These are phyloP conservation scores for Trypanosoma melophagium DNA, from an alignment of 208 protist genomes.

Conservation along the genomic window DNA sequence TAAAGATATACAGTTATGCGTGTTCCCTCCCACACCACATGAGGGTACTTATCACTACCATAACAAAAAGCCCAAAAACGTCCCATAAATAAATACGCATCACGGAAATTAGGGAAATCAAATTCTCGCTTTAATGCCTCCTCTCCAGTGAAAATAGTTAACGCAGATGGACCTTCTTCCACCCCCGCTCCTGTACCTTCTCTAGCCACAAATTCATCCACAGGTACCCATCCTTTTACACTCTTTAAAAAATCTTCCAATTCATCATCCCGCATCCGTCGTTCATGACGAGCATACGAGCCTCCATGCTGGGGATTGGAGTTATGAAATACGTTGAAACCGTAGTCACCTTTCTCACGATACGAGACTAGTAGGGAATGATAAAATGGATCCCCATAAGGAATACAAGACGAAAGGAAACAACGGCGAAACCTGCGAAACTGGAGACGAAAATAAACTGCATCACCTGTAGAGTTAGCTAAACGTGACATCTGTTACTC, in stretches of 20 bases:
- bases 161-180: slow-evolving; percentile 11
- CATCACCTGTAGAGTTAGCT: no score
- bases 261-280: slow-evolving; percentile 84
- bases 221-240: slow-evolving; percentile 73
- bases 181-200: not conserved
- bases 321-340: slow-evolving; percentile 86
- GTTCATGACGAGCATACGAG: slow-evolving; percentile 79
- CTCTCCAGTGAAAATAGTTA: slow-evolving; percentile 40
- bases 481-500: no score
- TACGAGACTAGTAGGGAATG: not conserved
- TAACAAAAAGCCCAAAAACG: slow-evolving; percentile 86
- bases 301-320: slow-evolving; percentile 85
- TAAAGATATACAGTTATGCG: slow-evolving; percentile 79
- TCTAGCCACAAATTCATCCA: slow-evolving; percentile 30
- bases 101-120: slow-evolving; percentile 51
- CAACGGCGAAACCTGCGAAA: no score
- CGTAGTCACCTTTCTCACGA: slow-evolving; percentile 61
- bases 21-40: slow-evolving; percentile 59
- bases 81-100: slow-evolving; percentile 85
- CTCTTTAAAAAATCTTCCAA: slow-evolving; percentile 81
- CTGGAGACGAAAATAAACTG: no score
- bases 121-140: slow-evolving; percentile 78
- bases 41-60: slow-evolving; percentile 78
- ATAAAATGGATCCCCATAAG: no score
- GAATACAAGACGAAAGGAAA: no score